These are phyloP conservation scores for Taphrina deformans DNA, from an alignment of 1,139 yeast species.

Conservation along the genomic window DNA sequence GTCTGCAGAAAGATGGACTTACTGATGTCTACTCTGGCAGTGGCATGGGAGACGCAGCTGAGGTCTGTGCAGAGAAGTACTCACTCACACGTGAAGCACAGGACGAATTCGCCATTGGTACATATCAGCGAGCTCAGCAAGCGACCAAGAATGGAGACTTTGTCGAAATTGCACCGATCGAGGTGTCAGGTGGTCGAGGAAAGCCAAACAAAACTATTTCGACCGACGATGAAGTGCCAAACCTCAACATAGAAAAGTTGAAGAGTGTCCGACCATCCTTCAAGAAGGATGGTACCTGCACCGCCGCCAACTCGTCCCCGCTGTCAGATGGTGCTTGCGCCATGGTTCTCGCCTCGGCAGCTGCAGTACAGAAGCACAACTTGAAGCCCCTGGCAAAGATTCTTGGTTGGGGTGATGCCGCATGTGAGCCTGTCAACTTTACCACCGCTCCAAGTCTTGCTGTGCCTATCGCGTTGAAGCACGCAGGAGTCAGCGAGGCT, in stretches of 20 bases:
- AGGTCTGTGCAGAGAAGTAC: constrained; percentile 81
- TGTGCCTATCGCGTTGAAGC: constrained; percentile 90
- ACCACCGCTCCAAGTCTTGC: constrained; percentile 94
- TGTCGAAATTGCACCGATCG: constrained; percentile 79
- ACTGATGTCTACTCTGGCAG: constrained; percentile 80
- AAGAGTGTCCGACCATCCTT: constrained; percentile 86
- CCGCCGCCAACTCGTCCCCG: constrained; percentile 95
- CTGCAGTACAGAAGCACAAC: constrained; percentile 77
- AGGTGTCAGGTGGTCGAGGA: constrained; percentile 86
- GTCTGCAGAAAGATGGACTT: constrained; percentile 86
- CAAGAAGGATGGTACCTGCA: constrained; percentile 87
- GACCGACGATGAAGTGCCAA: constrained; percentile 72
- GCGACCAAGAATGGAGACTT: constrained; percentile 83
- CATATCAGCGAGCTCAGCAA: constrained; percentile 80
- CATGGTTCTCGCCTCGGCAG: constrained; percentile 76
- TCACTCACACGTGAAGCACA: constrained; percentile 67
- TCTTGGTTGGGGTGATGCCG: constrained; percentile 97
- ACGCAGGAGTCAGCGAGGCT: constrained; percentile 63
- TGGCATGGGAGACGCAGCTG: constrained; percentile 97
- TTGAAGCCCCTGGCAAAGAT: constrained; percentile 85
- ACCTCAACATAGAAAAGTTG: constrained; percentile 70
- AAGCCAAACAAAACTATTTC: constrained; percentile 76
- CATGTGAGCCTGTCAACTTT: constrained; percentile 85
- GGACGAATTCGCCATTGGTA: constrained; percentile 81
- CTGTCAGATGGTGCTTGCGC: constrained; percentile 98